Conservation (phyloP, 495 filamentous ascomycete species). For the Pyrenula aspistea region DNA sequence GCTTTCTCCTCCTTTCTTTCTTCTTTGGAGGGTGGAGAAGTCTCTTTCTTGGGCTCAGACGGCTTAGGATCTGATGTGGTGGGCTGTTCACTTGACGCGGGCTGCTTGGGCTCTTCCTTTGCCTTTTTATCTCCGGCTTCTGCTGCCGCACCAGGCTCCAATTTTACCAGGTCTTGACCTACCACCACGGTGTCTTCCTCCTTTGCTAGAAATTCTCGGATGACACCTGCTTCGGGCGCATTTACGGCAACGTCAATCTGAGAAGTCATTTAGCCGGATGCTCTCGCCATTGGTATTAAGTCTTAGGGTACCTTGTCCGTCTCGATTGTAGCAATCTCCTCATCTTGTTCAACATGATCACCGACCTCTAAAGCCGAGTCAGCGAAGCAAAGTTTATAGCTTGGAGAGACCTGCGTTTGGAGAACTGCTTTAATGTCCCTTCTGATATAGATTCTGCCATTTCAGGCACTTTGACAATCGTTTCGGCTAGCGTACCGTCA, state of each 20-base stretch:
- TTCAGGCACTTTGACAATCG: constrained; percentile 81
- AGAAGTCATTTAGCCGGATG: constrained; percentile 3
- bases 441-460: constrained; percentile 99
- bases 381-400: constrained; percentile 4
- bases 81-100: constrained; percentile 42
- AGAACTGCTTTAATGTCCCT: constrained; percentile 91
- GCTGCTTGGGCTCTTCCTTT: constrained; percentile 41
- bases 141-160: constrained; percentile 62
- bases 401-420: constrained; percentile 58
- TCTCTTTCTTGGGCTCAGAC: constrained; percentile 42
- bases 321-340: constrained; percentile 98
- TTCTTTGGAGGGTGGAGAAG: constrained; percentile 27
- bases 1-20: constrained; percentile 30
- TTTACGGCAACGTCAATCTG: constrained; percentile 95
- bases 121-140: constrained; percentile 39
- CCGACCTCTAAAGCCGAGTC: constrained; percentile 52
- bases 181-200: constrained; percentile 96
- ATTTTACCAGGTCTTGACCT: constrained; percentile 76
- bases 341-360: constrained; percentile 89
- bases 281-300: neutral
- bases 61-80: constrained; percentile 44
- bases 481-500: constrained; percentile 45
- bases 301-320: constrained; percentile 79
- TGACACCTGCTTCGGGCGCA: constrained; percentile 78
- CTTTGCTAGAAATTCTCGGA: constrained; percentile 83